Base-by-base conservation (phyloP, 2,329 filamentous ascomycete genomes). In the Alternaria arborescens region DNA sequence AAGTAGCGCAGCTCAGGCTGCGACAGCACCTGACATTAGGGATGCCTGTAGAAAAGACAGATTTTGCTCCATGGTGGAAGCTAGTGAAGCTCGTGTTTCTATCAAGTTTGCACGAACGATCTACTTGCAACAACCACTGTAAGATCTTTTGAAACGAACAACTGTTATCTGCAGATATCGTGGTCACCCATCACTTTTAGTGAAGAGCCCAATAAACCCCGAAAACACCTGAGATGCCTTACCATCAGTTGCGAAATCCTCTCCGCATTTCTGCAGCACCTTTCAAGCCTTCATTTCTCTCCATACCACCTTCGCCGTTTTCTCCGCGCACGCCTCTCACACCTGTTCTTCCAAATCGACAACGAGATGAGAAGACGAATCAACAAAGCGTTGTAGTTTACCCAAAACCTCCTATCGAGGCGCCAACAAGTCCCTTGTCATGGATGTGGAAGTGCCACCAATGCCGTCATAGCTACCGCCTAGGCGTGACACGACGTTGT, bases 391-490 rank as follows among this genome's bases (percentile, higher is more conserved):
- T 61, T 53, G 43, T 61, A 59, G 26, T 67, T 8, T 38, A 57
- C 11, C 69, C 72, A 16, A 71, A 71, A 1, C 71, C 78, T 0
- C 59, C 70, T 5, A 60, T 72, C 11, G 10, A 47, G 2, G 57
- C 47, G 3, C 65, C 70, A 7, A n/a, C 30, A 1, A 55, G 30
- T 1, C 79, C 81, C 0, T 73, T 83, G 4, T 67, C 70, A 20
- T 86, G 84, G 84, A 72, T 83, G 34, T 87, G 85, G 85, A 78
- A 80, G 64, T 86, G 85, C 68, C 85, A 87, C 69, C 69, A 82
- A 43, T 87, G 85, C 73, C 72, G 75, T 38, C 76, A 74, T 18
- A 77, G 74, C 11, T 87, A 86, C 71, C 74, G 76, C 2, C 76
- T 87, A 3, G 81, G 78, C 20, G 80, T 80, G 2, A 87, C 85